Evolutionary conservation across 1,139 yeast genomes (phyloP).

Genomic region (Pneumocystis jirovecii): DNA sequence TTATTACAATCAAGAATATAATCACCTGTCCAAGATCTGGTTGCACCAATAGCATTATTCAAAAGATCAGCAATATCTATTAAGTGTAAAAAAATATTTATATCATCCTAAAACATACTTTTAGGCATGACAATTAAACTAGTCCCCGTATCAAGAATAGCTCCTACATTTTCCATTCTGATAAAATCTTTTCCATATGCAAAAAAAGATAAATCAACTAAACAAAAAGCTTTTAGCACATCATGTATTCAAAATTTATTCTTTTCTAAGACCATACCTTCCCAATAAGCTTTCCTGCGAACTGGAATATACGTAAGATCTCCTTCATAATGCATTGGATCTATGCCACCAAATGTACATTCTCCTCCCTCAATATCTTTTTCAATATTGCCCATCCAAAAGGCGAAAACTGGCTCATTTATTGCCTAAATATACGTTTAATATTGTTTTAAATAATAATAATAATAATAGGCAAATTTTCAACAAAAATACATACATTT

Average conservation of each 20-base stretch:
- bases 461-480: neutral
- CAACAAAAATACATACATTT: slow-evolving; percentile 27
- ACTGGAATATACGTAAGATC: slow-evolving; percentile 89
- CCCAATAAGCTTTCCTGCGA: slow-evolving; percentile 99
- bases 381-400: slow-evolving; percentile 68
- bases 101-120: slow-evolving; percentile 18
- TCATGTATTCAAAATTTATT: no score
- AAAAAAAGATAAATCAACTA: slow-evolving; percentile 70
- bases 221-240: neutral
- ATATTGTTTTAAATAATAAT: neutral
- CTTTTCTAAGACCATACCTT: slow-evolving; percentile 23
- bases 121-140: slow-evolving; percentile 89
- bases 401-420: slow-evolving; percentile 74
- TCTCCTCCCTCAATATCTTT: slow-evolving; percentile 63
- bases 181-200: slow-evolving; percentile 88
- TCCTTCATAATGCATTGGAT: slow-evolving; percentile 57
- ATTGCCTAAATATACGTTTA: slow-evolving; percentile 27
- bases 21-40: slow-evolving; percentile 94
- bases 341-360: slow-evolving; percentile 90
- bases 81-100: neutral
- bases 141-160: slow-evolving; percentile 97
- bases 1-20: slow-evolving; percentile 77
- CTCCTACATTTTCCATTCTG: slow-evolving; percentile 68
- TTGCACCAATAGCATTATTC: slow-evolving; percentile 92
- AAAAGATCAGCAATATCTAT: slow-evolving; percentile 71